These are phyloP conservation scores for Dianthus caryophyllus DNA, from an alignment of 148 eudicot species.

Conservation along the genomic window DNA sequence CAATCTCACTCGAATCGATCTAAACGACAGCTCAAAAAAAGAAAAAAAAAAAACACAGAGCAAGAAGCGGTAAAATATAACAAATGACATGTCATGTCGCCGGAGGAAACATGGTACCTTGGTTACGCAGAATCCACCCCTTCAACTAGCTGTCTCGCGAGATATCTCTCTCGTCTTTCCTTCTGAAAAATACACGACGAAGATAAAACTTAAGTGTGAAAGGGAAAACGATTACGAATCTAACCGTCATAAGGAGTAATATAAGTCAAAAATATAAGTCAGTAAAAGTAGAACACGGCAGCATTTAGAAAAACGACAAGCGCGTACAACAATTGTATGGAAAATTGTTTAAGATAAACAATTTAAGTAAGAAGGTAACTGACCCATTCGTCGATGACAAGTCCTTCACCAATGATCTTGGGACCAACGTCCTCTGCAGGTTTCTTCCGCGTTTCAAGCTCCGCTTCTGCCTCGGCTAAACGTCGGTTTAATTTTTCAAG, in stretches of 20 bases:
- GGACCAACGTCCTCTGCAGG: slow-evolving; percentile 87
- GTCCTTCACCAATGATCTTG: slow-evolving; percentile 90
- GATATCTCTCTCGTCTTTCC: slow-evolving; percentile 90
- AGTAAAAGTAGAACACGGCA: too few relatives aligned
- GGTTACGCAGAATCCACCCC: slow-evolving; percentile 62
- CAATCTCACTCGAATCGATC: slow-evolving; percentile 11
- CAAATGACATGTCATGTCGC: neutral
- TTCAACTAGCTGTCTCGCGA: slow-evolving; percentile 83
- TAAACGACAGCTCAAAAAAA: slow-evolving; percentile 10
- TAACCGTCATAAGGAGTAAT: neutral
- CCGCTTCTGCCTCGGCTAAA: slow-evolving; percentile 98
- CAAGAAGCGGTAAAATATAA: neutral
- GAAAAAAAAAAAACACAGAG: neutral
- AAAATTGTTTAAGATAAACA: too few relatives aligned
- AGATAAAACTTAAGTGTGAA: neutral
- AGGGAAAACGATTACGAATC: neutral
- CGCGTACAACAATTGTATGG: too few relatives aligned
- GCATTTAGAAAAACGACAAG: too few relatives aligned
- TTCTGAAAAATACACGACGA: slow-evolving; percentile 41
- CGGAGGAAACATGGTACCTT: neutral
- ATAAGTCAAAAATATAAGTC: too few relatives aligned
- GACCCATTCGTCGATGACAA: slow-evolving; percentile 99
- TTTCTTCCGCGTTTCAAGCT: slow-evolving; percentile 78
- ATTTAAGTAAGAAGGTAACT: too few relatives aligned
- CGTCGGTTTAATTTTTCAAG: slow-evolving; percentile 81